These are phyloP conservation scores for Coccinonectria pachysandricola DNA, from an alignment of 2,329 filamentous ascomycete species.

Conservation along the genomic window DNA sequence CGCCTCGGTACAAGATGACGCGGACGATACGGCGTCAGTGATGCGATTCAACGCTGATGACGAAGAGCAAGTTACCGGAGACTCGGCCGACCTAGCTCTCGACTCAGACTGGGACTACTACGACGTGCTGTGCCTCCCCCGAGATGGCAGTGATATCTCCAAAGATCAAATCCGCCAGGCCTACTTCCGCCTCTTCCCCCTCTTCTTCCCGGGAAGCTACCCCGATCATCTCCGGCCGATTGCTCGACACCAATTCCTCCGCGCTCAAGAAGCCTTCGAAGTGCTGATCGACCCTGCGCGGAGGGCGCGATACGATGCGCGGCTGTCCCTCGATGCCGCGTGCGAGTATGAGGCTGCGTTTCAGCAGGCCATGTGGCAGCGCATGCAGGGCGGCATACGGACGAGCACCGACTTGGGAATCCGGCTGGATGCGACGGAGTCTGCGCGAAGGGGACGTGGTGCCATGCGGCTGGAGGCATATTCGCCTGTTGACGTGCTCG, in stretches of 20 bases:
- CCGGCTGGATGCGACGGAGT: conserved; percentile 26
- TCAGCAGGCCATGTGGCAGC: conserved; percentile 10
- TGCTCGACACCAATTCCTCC: conserved; percentile 30
- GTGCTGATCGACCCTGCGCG: conserved; percentile 34
- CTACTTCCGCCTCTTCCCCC: conserved; percentile 33
- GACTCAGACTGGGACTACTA: conserved; percentile 27
- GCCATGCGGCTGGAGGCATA: conserved; percentile 1
- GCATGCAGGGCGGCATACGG: conserved; percentile 13
- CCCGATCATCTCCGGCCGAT: conserved; percentile 27
- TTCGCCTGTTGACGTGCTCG: conserved; percentile 19
- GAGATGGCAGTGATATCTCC: conserved; percentile 15
- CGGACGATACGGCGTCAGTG: conserved; percentile 8
- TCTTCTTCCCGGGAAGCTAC: conserved; percentile 34
- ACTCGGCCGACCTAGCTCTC: conserved; percentile 1
- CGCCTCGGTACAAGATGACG: conserved; percentile 14
- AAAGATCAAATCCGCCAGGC: conserved; percentile 30
- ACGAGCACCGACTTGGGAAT: conserved; percentile 29
- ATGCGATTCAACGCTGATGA: conserved; percentile 7
- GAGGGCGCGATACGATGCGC: conserved; percentile 31
- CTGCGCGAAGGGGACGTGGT: too few relatives aligned
- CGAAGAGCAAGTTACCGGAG: conserved; percentile 2
- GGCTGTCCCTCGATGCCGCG: conserved; percentile 12
- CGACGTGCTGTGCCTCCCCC: conserved; percentile 34
- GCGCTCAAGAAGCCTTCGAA: conserved; percentile 35
- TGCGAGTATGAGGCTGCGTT: conserved; percentile 14